Percentiles rank a stretch among this genome's conserved stretches.
phyloP scores from a whole-genome alignment of 768 basidiomycete species.

The Lactarius hengduanensis region DNA sequence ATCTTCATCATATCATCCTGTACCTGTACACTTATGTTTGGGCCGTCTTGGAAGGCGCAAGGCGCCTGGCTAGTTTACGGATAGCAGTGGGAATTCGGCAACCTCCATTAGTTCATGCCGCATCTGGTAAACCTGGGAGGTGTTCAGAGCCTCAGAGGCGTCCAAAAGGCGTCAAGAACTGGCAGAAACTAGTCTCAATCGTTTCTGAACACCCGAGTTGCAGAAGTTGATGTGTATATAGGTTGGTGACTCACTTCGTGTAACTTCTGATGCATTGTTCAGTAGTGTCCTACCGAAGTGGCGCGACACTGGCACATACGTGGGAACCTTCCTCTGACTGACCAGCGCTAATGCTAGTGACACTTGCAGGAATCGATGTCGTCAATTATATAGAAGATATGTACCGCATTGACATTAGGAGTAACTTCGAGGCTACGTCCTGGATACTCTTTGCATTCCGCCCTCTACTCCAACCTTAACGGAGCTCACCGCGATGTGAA shows the following conservation, averaged over 20 bases:
- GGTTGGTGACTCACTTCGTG: background rate
- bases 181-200: too few species aligned
- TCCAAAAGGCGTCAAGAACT: too few species aligned
- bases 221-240: background rate
- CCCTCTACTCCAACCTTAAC: conserved; percentile 21
- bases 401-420: background rate
- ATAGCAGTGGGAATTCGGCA: background rate
- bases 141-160: too few species aligned
- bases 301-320: background rate
- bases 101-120: too few species aligned
- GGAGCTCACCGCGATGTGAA: conserved; percentile 24
- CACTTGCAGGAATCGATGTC: background rate
- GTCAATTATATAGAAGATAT: background rate
- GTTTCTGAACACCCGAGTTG: background rate
- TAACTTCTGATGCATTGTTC: background rate
- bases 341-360: too few species aligned
- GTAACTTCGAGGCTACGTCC: conserved; percentile 23
- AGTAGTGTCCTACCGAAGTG: background rate
- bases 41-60: background rate
- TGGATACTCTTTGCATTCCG: conserved; percentile 22
- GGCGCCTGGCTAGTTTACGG: background rate
- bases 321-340: background rate
- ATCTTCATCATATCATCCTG: too few species aligned
- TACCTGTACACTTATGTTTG: too few species aligned
- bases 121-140: too few species aligned